Percentiles rank a stretch among this genome's conserved stretches.
These are phyloP conservation scores for Rhizoclosmatium globosum DNA, from an alignment of 192 early-diverging fungal species.

Conservation along the genomic window DNA sequence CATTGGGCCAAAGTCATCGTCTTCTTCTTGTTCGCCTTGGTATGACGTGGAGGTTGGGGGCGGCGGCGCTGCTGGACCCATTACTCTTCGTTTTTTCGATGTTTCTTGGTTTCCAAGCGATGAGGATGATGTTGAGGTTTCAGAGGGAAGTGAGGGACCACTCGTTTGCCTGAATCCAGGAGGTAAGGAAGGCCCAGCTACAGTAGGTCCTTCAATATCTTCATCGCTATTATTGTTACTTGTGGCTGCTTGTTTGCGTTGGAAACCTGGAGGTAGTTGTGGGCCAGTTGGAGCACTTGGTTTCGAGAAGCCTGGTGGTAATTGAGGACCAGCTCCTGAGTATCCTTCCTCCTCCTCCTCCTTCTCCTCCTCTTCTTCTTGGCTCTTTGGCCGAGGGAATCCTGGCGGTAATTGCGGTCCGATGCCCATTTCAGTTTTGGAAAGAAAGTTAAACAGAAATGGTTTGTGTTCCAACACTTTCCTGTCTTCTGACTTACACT, in stretches of 20 bases:
- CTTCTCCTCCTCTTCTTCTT: too few relatives aligned
- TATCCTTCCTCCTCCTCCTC: not conserved
- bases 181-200: not conserved
- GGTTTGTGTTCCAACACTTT: not conserved
- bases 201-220: not conserved
- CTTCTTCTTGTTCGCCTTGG: not conserved
- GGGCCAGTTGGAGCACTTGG: not conserved
- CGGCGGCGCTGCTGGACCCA: conserved; percentile 25
- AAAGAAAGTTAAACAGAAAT: not conserved
- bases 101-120: not conserved
- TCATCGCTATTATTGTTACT: too few relatives aligned
- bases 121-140: not conserved
- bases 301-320: not conserved
- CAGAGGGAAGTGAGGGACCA: too few relatives aligned
- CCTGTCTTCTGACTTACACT: not conserved
- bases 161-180: too few relatives aligned
- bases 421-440: conserved; percentile 1
- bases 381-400: not conserved
- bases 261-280: conserved; percentile 7
- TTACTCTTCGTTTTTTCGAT: conserved; percentile 14
- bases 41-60: not conserved
- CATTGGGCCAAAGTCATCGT: conserved; percentile 36
- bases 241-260: not conserved
- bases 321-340: not conserved
- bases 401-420: conserved; percentile 20